Evolutionary conservation across 768 basidiomycete species (phyloP), one percentile per base, ranked within the genome.

Genomic region (Kwoniella dendrophila): DNA sequence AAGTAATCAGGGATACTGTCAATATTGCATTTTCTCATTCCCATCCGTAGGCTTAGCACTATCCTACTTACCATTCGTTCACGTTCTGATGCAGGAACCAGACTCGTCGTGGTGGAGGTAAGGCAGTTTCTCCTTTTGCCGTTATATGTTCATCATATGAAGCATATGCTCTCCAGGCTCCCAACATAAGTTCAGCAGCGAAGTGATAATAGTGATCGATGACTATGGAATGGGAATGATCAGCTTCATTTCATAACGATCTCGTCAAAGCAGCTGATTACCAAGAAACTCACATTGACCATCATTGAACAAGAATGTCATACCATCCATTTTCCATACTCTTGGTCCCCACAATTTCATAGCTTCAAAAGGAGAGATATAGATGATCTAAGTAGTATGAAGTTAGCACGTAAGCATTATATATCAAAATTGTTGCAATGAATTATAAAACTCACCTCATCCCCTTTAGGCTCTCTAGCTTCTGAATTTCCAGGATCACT

Each of bases 131-230:
- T 33, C 79, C 73, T 57, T 58, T 43, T 48, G 78, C 66, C 3
- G 71, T 57, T 50, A 79, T 77, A 24, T 72, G 63, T 24, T 63
- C 41, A 41, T 76, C 78, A 41, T 77, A 67, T 2, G 69, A 60
- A 4, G 75, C 50, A 59, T 69, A 90, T 69, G 90, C 84, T 1
- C 88, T 84, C 83, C 89, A 90, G 2, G 84, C 80, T 32, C 90
- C 90, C 32, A 92, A 81, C 59, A 90, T 80, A 48, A 90, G 85
- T 73, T 93, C 91, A 0, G 88, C 91, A 32, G 88, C 88, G 62
- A 90, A 87, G 78, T 92, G 91, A 78, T 92, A 92, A 77, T 91
- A 92, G 75, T 92, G 91, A 47, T 82, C 81, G n/a, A 92, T 83
- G 82, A 92, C 77, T 78, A 44, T 3, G 20, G 6, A 43, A 11